phyloP scores from a whole-genome alignment of 345 rosid genomes.

The sweet orange (Citrus sinensis) region DNA sequence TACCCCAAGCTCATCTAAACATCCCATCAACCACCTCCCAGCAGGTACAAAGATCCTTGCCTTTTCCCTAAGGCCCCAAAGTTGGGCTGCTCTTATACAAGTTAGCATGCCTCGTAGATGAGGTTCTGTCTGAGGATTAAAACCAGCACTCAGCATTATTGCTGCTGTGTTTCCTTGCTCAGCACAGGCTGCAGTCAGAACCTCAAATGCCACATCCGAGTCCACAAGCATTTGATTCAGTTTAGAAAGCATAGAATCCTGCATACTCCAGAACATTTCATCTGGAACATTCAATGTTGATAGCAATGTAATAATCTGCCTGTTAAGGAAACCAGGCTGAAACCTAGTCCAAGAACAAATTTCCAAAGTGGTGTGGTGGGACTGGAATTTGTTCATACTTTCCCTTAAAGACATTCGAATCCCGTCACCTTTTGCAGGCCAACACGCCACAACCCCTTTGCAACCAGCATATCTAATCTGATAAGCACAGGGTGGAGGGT shows the following conservation, averaged over 20 bases:
- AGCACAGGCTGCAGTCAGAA: conserved; percentile 73
- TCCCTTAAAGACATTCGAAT: conserved; percentile 57
- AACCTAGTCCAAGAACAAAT: conserved; percentile 89
- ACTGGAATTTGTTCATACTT: conserved; percentile 74
- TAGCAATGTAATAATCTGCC: conserved; percentile 82
- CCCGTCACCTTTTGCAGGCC: conserved; percentile 71
- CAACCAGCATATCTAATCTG: conserved; percentile 92
- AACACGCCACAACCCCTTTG: conserved; percentile 90
- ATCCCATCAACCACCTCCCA: conserved; percentile 96
- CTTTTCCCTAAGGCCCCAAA: conserved; percentile 84
- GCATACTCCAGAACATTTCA: conserved; percentile 74
- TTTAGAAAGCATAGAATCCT: conserved; percentile 53
- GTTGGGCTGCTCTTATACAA: conserved; percentile 81
- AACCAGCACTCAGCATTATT: conserved; percentile 90
- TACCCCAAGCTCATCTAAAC: conserved; percentile 80
- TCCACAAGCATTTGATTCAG: conserved; percentile 65
- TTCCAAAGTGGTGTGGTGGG: conserved; percentile 68
- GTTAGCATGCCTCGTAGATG: conserved; percentile 83
- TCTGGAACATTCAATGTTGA: conserved; percentile 63
- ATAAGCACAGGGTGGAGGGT: conserved; percentile 68
- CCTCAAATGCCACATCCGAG: conserved; percentile 73
- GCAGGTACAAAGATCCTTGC: conserved; percentile 74
- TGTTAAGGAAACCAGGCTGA: conserved; percentile 89
- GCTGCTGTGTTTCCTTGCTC: conserved; percentile 79
- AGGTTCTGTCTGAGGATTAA: conserved; percentile 71